Conservation (phyloP, 163 green algal species). For the Prototheca wickerhamii region DNA sequence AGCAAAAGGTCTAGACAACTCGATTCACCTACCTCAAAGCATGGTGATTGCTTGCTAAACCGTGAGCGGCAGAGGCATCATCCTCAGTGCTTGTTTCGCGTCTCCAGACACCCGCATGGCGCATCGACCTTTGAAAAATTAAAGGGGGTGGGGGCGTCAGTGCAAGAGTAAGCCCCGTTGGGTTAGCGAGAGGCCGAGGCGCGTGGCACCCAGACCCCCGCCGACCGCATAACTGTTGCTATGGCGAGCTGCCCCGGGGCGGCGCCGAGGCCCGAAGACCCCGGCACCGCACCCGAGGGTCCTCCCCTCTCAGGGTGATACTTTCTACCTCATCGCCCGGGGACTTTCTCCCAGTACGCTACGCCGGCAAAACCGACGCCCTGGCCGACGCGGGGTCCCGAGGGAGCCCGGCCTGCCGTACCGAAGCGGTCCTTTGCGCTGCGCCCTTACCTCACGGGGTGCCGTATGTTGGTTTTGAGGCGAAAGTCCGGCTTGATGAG, state of each 20-base stretch:
- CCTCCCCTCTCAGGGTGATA: slow-evolving; percentile 76
- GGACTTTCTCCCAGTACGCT: slow-evolving; percentile 87
- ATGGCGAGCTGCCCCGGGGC: slow-evolving; percentile 76
- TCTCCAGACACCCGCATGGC: too few species aligned
- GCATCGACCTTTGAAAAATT: slow-evolving; percentile 7
- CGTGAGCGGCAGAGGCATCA: too few species aligned
- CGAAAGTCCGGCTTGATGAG: too few species aligned
- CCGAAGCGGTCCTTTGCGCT: slow-evolving; percentile 81
- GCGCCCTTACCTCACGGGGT: slow-evolving; percentile 50
- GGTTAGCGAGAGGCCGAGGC: slow-evolving; percentile 46
- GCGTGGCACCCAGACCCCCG: slow-evolving; percentile 22
- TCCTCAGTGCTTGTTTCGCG: too few species aligned
- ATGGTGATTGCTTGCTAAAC: too few species aligned
- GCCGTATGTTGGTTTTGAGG: too few species aligned
- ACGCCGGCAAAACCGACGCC: neutral
- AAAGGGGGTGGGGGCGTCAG: slow-evolving; percentile 52
- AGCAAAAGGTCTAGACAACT: too few species aligned
- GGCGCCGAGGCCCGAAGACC: slow-evolving; percentile 5
- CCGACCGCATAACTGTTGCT: slow-evolving; percentile 91
- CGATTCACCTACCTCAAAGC: too few species aligned
- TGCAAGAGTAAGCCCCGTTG: slow-evolving; percentile 95
- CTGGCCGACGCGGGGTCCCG: neutral
- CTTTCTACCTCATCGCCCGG: slow-evolving; percentile 88
- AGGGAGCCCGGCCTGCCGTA: slow-evolving; percentile 3
- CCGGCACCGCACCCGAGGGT: slow-evolving; percentile 38